Evolutionary conservation across 352 stramenopile genomes (phyloP).

Genomic region (Phytophthora constricta): DNA sequence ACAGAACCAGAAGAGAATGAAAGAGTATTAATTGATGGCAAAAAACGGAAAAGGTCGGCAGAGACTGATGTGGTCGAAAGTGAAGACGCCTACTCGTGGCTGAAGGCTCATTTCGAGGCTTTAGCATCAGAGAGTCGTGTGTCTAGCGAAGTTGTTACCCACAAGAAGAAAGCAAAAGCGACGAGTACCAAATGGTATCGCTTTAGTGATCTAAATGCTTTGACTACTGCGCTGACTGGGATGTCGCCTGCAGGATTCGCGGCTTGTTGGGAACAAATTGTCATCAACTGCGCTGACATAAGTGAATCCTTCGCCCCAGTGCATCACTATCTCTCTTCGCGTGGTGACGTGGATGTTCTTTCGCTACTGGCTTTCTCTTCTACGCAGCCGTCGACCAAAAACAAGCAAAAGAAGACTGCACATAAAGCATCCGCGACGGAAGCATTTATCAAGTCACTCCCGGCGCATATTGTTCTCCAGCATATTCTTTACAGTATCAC

Average conservation of each 20-base stretch:
- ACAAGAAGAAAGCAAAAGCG: conserved; percentile 29
- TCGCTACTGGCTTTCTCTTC: conserved; percentile 18
- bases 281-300: conserved; percentile 39
- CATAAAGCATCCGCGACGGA: conserved; percentile 6
- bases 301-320: conserved; percentile 42
- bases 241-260: conserved; percentile 36
- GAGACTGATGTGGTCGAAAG: conserved; percentile 12
- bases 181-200: conserved; percentile 33
- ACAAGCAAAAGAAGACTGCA: conserved; percentile 25
- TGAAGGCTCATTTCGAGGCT: conserved; percentile 41
- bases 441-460: conserved; percentile 27
- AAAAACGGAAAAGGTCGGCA: conserved; percentile 33
- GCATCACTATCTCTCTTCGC: conserved; percentile 60
- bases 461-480: conserved; percentile 33
- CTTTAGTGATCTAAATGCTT: conserved; percentile 24
- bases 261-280: conserved; percentile 44
- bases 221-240: conserved; percentile 33
- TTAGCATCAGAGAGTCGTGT: conserved; percentile 19
- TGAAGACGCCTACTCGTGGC: conserved; percentile 51
- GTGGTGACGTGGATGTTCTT: conserved; percentile 53
- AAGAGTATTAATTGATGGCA: conserved; percentile 14
- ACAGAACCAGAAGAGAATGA: conserved; percentile 16
- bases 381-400: conserved; percentile 19
- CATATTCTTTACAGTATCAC: conserved; percentile 35
- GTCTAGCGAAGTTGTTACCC: not conserved